Evolutionary conservation across 1,139 yeast species (phyloP), one percentile per base, ranked within the genome.

Genomic region (Citeromyces hawaiiensis): DNA sequence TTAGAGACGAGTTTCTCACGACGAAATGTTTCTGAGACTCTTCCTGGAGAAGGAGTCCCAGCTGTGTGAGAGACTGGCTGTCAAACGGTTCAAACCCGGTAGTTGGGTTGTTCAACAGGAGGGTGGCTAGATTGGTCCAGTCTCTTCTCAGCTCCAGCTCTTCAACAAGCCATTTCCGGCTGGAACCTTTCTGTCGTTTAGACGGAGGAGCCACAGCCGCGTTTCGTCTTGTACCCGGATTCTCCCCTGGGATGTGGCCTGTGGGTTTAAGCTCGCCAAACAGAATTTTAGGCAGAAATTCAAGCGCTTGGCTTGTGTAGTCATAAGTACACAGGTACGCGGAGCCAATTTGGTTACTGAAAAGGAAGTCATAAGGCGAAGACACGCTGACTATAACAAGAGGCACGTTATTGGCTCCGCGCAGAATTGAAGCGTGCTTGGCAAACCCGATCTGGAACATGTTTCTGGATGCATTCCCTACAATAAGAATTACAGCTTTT

Each of bases 361-460:
- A 70, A 38, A 73, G 70, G 51, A 76, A 70, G 50, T 76, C 82
- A 46, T 74, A 76, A 0, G 85, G 83, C 3, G 80, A 71, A 47
- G 75, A 72, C 0, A 79, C 75, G 2, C 83, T 80, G n/a, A 76
- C 64, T 2, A 74, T 65, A 5, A 77, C 62, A 47, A 76, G 60
- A 3, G 81, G 81, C 45, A 75, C 75, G n/a, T 36, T 23, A 35
- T 45, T 45, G 32, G 56, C 60, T 7, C 76, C 73, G 54, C 83
- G 76, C 16, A 75, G 58, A 19, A 72, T 63, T 5, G 75, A 64
- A 3, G 76, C 70, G 45, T 72, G 74, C 48, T 76, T 76, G 34
- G 77, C 75, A 35, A 76, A 68, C 2, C 79, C 78, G n/a, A 74
- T 69, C 52, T 76, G 83, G 51, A 74, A 75, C 72, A 75, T 71